Evolutionary conservation across 495 filamentous ascomycete genomes (phyloP), one percentile per base, ranked within the genome.

Genomic region (Penicillium salamii): DNA sequence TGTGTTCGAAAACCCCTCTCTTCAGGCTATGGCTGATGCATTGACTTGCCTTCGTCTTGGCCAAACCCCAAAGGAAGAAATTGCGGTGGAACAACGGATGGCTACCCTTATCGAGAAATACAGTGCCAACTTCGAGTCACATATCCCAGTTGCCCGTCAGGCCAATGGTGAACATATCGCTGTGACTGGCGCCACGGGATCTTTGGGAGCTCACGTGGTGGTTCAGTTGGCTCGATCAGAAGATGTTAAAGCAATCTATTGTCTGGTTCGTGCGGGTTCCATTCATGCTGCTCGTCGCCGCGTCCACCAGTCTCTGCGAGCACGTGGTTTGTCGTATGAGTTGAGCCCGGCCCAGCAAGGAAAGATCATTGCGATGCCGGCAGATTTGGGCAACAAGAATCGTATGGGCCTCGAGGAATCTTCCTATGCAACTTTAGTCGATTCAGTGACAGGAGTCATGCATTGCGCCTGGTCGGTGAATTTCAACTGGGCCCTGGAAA

Each of bases 401-500:
- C 51, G 46, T 7, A 65, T 87, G 3, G 81, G 81, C 12, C 65
- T 59, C 2, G 55, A 26, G 8, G 23, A 26, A 8, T 26, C 23
- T 8, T 3, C 23, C 23, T 26, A 26, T 8, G 8, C 23, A 26
- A 26, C 23, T 26, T 26, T 26, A 8, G 8, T 26, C 23, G 23
- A 55, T 3, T 63, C 67, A 42, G 65, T 69, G 1, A 81, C 78
- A 3, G 53, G 69, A 0, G 66, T 85, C 20, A 76, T 86, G 41
- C 85, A 88, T 61, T 74, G 78, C n/a, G 85, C 83, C 29, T 89
- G 85, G 85, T 77, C 81, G 5, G 85, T 88, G 20, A 87, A 88
- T 61, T 89, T 88, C 73, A 84, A 80, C 50, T 68, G 81, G 55
- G 68, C 72, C 5, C 68, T 87, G 5, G 58, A 65, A n/a, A 81